A percentile compares a stretch with the other conserved stretches of the same genome.
Evolutionary conservation across 495 filamentous ascomycete species (phyloP).

Genomic region (Podospora appendiculata): DNA sequence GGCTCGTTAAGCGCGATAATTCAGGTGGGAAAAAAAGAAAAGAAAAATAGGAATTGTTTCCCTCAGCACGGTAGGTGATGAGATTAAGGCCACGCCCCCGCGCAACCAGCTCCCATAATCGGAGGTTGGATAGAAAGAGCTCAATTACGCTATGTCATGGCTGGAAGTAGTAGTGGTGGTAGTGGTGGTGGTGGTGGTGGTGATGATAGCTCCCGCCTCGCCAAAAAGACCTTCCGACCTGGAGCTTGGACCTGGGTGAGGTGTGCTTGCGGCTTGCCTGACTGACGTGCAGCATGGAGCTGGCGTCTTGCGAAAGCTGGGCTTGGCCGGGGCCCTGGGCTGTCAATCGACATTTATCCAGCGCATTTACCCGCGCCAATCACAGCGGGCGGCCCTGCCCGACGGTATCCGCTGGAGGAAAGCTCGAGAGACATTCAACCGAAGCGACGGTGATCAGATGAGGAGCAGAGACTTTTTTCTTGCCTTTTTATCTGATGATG

Average conservation of each 20-base stretch:
- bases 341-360: constrained; percentile 15
- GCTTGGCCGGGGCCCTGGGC: no score
- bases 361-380: constrained; percentile 31
- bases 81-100: not conserved
- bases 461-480: constrained; percentile 21
- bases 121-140: not conserved
- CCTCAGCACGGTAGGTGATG: not conserved
- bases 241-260: not conserved
- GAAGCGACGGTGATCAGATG: constrained; percentile 19
- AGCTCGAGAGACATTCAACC: not conserved
- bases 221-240: no score
- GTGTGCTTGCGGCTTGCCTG: no score
- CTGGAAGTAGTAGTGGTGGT: constrained; percentile 6
- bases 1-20: no score
- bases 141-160: constrained; percentile 20
- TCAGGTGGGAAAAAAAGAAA: no score
- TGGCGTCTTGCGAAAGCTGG: no score
- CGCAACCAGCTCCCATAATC: not conserved
- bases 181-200: constrained; percentile 7
- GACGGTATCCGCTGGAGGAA: constrained; percentile 16
- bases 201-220: constrained; percentile 1
- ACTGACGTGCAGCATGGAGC: no score
- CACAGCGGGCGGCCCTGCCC: constrained; percentile 8
- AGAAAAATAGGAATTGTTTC: no score
- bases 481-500: constrained; percentile 1